Conservation (phyloP, 306 rosid genomes). For the Dalbergia oliveri region DNA sequence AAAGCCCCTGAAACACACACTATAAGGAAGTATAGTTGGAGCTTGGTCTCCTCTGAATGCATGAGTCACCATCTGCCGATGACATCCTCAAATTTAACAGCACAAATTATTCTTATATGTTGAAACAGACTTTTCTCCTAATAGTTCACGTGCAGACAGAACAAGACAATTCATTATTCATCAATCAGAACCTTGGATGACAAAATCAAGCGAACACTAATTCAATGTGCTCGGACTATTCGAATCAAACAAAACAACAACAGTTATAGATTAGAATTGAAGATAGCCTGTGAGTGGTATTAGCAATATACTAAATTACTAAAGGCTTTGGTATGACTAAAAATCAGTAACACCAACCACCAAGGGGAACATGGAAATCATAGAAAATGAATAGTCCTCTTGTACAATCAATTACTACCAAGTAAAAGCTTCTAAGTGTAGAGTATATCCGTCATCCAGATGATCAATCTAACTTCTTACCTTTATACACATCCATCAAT, state of each 20-base stretch:
- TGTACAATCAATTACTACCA: neutral
- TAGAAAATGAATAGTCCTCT: neutral
- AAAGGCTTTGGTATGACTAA: neutral
- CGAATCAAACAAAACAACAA: slow-evolving; percentile 17
- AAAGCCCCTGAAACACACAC: neutral
- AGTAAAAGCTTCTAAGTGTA: neutral
- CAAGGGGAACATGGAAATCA: neutral
- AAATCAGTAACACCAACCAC: neutral
- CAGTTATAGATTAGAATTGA: neutral
- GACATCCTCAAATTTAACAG: too few species aligned
- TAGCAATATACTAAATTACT: neutral
- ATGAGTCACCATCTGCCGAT: neutral
- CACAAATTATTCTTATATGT: neutral
- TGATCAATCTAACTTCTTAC: neutral
- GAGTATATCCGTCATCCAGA: neutral
- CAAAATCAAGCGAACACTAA: neutral
- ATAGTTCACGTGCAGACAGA: neutral
- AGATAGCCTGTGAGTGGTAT: neutral
- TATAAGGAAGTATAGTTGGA: neutral
- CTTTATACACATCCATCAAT: slow-evolving; percentile 16
- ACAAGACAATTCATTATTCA: neutral
- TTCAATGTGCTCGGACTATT: neutral
- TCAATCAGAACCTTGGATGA: neutral
- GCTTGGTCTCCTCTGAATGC: neutral
- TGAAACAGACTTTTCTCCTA: neutral